These are phyloP conservation scores for Clonostachys sp. DNA, from an alignment of 2,329 filamentous ascomycete species.

Conservation along the genomic window DNA sequence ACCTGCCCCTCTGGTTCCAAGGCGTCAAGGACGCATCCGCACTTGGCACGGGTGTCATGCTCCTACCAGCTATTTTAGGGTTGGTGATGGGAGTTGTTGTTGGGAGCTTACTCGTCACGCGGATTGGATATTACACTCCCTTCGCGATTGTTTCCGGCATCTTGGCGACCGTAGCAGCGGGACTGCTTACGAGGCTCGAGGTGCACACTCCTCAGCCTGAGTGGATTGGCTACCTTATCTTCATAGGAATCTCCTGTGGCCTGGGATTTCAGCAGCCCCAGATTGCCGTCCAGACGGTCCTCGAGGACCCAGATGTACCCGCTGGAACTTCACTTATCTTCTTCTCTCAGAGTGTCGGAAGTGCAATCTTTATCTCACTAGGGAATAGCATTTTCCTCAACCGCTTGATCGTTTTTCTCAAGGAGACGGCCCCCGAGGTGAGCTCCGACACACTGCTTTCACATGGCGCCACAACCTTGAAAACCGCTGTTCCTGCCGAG, in stretches of 20 bases:
- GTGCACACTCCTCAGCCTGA: constrained; percentile 9
- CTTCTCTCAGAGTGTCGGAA: constrained; percentile 37
- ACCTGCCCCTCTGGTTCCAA: constrained; percentile 47
- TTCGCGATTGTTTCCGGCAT: constrained; percentile 27
- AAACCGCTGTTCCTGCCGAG: too few relatives aligned
- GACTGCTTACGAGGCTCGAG: constrained; percentile 31
- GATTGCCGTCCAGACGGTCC: constrained; percentile 39
- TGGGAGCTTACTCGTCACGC: constrained; percentile 15
- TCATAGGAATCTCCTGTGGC: constrained; percentile 36
- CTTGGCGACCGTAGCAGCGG: constrained; percentile 25
- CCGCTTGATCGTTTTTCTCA: constrained; percentile 21
- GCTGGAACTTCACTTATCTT: constrained; percentile 40
- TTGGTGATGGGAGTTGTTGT: constrained; percentile 16
- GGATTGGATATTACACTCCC: constrained; percentile 35
- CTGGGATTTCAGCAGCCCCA: constrained; percentile 36
- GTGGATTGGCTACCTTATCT: constrained; percentile 26
- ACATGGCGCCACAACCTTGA: too few relatives aligned
- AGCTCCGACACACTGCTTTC: too few relatives aligned
- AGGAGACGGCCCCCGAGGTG: too few relatives aligned
- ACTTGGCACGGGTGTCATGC: constrained; percentile 18
- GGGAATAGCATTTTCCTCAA: constrained; percentile 47
- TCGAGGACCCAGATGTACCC: constrained; percentile 35
- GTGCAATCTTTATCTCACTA: constrained; percentile 44
- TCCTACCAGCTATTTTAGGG: constrained; percentile 19
- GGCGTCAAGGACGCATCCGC: constrained; percentile 29